These are phyloP conservation scores for Exobasidium rhododendri DNA, from an alignment of 1,284 basidiomycete species.

Conservation along the genomic window DNA sequence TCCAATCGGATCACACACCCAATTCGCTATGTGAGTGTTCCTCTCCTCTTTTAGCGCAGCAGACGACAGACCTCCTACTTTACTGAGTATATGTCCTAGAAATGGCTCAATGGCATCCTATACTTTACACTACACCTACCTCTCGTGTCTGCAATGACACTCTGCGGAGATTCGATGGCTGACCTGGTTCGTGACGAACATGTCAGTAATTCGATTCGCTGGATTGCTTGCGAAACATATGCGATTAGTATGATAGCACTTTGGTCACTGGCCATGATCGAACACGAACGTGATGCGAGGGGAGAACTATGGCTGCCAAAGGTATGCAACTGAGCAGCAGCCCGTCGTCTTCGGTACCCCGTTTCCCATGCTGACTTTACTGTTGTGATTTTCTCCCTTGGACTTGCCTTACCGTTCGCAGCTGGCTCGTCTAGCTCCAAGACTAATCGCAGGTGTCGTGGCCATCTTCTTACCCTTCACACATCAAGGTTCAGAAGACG, in stretches of 20 bases:
- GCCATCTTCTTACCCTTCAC: constrained; percentile 36
- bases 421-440: constrained; percentile 24
- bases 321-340: constrained; percentile 2
- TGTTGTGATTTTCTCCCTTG: neutral
- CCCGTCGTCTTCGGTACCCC: neutral
- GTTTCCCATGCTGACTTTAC: neutral
- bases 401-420: constrained; percentile 2
- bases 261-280: constrained; percentile 31
- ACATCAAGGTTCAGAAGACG: constrained; percentile 20
- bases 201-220: constrained; percentile 29
- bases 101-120: constrained; percentile 20
- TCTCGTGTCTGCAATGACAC: constrained; percentile 34
- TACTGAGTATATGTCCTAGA: constrained; percentile 10
- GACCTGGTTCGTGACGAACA: constrained; percentile 35
- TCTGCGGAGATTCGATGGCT: constrained; percentile 39
- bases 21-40: constrained; percentile 19
- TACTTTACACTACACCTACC: constrained; percentile 38
- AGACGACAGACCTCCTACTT: neutral
- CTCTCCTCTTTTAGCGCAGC: neutral
- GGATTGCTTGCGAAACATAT: constrained; percentile 35
- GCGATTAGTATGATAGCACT: constrained; percentile 34
- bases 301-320: constrained; percentile 36
- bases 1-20: constrained; percentile 30
- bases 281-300: constrained; percentile 28
- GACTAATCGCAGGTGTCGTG: constrained; percentile 28